Base-by-base conservation (phyloP, 805 yeast genomes). In the Wickerhamiella sergipiensis region DNA sequence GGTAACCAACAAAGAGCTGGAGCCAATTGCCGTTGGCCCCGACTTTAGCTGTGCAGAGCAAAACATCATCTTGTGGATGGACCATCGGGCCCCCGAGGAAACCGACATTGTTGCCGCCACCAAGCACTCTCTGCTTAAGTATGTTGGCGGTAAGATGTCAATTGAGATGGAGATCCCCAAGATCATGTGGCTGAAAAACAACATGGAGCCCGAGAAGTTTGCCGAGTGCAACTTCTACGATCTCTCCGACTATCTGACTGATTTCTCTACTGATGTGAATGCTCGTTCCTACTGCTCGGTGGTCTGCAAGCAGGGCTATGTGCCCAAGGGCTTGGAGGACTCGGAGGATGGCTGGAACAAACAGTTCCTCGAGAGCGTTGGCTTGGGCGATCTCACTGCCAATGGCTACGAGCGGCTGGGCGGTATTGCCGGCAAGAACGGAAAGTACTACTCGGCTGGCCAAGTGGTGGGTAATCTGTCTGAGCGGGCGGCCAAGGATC, bases 151-250 rank as follows among this genome's bases (percentile, higher is more conserved):
- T 18, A 82, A 81, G 60, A 90, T 92, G 97, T 88, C 97, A 48
- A 84, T 92, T 61, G 98, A 90, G 67, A 92, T 92, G 97, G 97
- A 92, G 64, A 74, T 92, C 57, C 98, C 98, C 54, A 92, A 92
- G 69, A 88, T 87, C 70, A 85, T 85, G 70, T 92, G 98, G 98
- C 75, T 92, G 62, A 90, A 90, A 65, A 81, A 84, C 65, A 74
- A 92, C 67, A 69, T 88, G 71, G 85, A 94, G 3, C 69, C 70
- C 33, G 78, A 72, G 15, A 67, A 49, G 68, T 84, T 86, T 65
- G 63, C 66, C 6, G 60, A 70, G 29, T 77, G 83, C 59, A 83
- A 86, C 69, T 92, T 92, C 67, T 90, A 87, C 65, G 98, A 92
- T 66, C 75, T 92, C 57, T 85, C 95, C 3, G 98, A 92, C 67